Conservation (phyloP, 2,329 filamentous ascomycete genomes). For the Pseudofabraea citricarpa region DNA sequence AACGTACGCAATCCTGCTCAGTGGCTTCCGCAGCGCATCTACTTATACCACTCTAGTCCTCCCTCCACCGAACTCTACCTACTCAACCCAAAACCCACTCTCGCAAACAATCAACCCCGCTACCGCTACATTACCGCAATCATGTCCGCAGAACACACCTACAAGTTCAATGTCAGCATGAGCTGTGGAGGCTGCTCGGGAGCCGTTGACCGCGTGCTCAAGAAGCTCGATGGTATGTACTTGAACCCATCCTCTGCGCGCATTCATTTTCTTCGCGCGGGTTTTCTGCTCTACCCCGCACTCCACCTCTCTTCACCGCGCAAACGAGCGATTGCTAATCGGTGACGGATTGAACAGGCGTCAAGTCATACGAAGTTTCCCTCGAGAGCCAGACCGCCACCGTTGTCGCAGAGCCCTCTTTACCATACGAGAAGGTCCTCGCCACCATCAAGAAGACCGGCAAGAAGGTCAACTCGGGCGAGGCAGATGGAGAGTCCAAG, state of each 20-base stretch:
- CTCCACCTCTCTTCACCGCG: background rate
- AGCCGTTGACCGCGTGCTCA: conserved; percentile 85
- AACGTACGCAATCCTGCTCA: no score
- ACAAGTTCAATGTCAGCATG: conserved; percentile 96
- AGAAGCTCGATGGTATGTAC: conserved; percentile 76
- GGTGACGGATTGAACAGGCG: conserved; percentile 62
- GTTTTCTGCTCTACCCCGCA: conserved; percentile 3
- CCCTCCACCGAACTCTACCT: background rate
- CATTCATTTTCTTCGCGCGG: background rate
- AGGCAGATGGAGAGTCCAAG: conserved; percentile 60
- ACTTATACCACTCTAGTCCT: background rate
- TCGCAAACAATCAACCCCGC: background rate
- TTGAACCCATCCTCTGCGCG: conserved; percentile 1
- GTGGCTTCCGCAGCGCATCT: no score
- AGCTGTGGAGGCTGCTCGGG: conserved; percentile 94
- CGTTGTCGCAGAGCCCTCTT: conserved; percentile 62
- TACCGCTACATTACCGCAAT: conserved; percentile 2
- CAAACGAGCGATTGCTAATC: background rate
- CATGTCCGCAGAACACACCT: conserved; percentile 61
- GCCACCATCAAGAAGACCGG: conserved; percentile 92
- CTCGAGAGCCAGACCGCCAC: conserved; percentile 82
- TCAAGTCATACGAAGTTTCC: conserved; percentile 81
- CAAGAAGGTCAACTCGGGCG: conserved; percentile 78
- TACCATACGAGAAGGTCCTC: conserved; percentile 77
- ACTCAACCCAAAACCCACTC: background rate